A percentile compares a stretch with the other conserved stretches of the same genome.
phyloP scores from a whole-genome alignment of 108 stramenopile species.

The Pelagomonas calceolata region DNA sequence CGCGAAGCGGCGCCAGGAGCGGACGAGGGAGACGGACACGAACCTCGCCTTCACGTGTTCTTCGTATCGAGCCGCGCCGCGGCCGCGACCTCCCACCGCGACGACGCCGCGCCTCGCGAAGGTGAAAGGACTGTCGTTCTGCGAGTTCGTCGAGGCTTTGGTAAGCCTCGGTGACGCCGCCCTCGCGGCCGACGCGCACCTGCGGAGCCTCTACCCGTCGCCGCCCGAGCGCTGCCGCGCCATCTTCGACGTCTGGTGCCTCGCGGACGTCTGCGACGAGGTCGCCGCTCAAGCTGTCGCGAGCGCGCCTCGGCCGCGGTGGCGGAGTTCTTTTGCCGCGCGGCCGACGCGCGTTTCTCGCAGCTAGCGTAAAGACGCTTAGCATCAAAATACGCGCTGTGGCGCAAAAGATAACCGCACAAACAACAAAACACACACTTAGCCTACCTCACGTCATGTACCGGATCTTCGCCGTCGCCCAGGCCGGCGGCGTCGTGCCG shows the following conservation, averaged over 20 bases:
- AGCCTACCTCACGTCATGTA: no score
- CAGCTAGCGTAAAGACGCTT: no score
- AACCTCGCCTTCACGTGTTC: background rate
- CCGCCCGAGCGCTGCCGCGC: conserved; percentile 4
- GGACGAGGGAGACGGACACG: no score
- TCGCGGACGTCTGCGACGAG: background rate
- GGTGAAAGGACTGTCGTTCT: background rate
- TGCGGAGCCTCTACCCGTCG: conserved; percentile 4
- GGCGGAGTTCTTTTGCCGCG: no score
- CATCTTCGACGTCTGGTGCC: conserved; percentile 7
- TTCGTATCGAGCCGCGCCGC: background rate
- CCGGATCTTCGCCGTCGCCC: no score
- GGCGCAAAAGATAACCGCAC: no score
- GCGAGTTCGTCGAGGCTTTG: conserved; percentile 10
- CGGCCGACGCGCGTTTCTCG: no score
- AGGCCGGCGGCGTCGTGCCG: no score
- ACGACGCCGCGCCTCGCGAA: background rate
- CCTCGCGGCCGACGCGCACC: background rate
- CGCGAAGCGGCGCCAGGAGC: background rate
- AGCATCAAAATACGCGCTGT: no score
- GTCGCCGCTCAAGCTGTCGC: background rate
- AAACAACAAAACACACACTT: no score
- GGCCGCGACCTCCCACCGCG: background rate
- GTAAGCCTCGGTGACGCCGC: background rate
- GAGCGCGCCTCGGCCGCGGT: background rate